Percentiles rank a stretch among this genome's conserved stretches.
Conservation (phyloP, 495 filamentous ascomycete species). For the Penicillium riverlandense region DNA sequence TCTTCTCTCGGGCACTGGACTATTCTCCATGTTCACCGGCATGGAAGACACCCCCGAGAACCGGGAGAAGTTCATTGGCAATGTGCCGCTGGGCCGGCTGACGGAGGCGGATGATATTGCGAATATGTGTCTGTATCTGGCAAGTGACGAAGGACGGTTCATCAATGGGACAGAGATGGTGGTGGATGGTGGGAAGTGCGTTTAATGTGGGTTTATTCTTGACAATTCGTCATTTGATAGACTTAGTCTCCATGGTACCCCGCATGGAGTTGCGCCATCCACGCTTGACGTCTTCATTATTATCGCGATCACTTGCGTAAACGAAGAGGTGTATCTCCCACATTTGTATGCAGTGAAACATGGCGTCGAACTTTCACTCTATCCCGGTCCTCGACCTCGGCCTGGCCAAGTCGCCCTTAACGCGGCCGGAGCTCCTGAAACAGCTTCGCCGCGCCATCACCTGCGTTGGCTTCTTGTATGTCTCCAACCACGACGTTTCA, state of each 20-base stretch:
- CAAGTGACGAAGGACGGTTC: slow-evolving; percentile 60
- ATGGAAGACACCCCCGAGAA: slow-evolving; percentile 64
- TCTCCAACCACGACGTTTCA: slow-evolving; percentile 42
- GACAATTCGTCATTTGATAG: neutral
- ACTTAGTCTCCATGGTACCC: too few relatives aligned
- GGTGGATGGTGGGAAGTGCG: slow-evolving; percentile 30
- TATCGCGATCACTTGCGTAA: too few relatives aligned
- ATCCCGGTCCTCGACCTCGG: slow-evolving; percentile 43
- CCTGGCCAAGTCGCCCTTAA: slow-evolving; percentile 15
- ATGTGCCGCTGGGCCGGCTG: slow-evolving; percentile 58
- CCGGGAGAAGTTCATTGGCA: slow-evolving; percentile 56
- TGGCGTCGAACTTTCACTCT: slow-evolving; percentile 43
- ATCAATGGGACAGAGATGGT: slow-evolving; percentile 55
- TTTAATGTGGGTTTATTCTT: slow-evolving; percentile 10
- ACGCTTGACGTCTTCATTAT: neutral
- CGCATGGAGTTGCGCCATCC: neutral
- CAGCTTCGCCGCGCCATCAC: slow-evolving; percentile 40
- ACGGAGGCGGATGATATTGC: slow-evolving; percentile 60
- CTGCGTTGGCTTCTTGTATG: slow-evolving; percentile 45
- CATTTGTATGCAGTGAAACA: neutral
- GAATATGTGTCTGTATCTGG: slow-evolving; percentile 59
- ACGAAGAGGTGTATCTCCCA: too few relatives aligned
- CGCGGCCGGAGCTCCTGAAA: slow-evolving; percentile 19
- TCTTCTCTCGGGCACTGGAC: slow-evolving; percentile 53
- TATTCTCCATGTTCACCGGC: slow-evolving; percentile 60